Evolutionary conservation across 371 early-diverging fungal genomes (phyloP).

Genomic region (Fennellomyces sp.): DNA sequence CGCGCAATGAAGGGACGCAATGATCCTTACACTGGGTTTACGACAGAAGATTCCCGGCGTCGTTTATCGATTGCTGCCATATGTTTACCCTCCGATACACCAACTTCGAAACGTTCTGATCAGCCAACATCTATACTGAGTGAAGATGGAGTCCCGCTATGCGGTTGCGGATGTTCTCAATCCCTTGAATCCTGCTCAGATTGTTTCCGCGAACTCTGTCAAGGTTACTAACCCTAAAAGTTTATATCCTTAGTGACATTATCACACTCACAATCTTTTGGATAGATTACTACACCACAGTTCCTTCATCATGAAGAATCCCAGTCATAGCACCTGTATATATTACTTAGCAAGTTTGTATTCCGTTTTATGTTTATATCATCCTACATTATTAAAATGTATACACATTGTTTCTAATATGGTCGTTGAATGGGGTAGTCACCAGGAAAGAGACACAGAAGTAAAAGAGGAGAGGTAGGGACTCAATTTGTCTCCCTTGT

Average conservation of each 20-base stretch:
- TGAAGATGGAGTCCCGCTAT: constrained; percentile 28
- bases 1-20: constrained; percentile 38
- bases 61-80: constrained; percentile 29
- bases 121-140: constrained; percentile 28
- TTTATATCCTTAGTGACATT: too few species aligned
- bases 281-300: constrained; percentile 4
- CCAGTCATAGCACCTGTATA: too few species aligned
- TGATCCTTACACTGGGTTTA: constrained; percentile 40
- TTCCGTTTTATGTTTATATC: not conserved
- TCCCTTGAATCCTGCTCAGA: constrained; percentile 30
- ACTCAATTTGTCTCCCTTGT: not conserved
- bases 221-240: constrained; percentile 19
- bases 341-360: not conserved
- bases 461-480: not conserved
- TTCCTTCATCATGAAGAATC: constrained; percentile 5
- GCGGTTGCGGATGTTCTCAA: constrained; percentile 43
- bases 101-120: constrained; percentile 14
- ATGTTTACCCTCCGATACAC: constrained; percentile 12
- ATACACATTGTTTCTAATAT: too few species aligned
- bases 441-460: not conserved
- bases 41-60: constrained; percentile 9
- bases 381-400: not conserved
- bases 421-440: too few species aligned
- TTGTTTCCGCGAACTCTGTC: constrained; percentile 22
- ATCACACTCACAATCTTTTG: too few species aligned